phyloP scores from a whole-genome alignment of 2,329 filamentous ascomycete genomes.

The Rutstroemia sydowiana region DNA sequence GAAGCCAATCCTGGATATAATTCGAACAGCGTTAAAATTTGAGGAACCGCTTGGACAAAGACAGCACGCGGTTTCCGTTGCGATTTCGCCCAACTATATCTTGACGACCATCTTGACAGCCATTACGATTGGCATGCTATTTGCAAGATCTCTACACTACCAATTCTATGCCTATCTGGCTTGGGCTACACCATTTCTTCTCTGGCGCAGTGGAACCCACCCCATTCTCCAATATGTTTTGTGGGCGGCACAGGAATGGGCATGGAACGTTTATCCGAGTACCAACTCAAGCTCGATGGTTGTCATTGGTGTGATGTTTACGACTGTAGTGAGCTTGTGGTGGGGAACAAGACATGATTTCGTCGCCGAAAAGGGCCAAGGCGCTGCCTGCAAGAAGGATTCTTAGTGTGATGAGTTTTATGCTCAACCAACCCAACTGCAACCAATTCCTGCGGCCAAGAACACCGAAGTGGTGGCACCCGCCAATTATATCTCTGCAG shows the following conservation, averaged over 20 bases:
- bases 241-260: conserved; percentile 63
- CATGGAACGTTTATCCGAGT: conserved; percentile 69
- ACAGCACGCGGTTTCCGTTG: conserved; percentile 41
- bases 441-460: too few species aligned
- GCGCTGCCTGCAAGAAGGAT: conserved; percentile 20
- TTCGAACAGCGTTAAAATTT: conserved; percentile 22
- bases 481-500: too few species aligned
- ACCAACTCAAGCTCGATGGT: conserved; percentile 53
- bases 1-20: conserved; percentile 40
- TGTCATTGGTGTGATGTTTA: conserved; percentile 64
- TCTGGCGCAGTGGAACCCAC: conserved; percentile 58
- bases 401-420: conserved; percentile 17
- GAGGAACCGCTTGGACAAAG: conserved; percentile 32
- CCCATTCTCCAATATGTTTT: conserved; percentile 49
- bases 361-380: conserved; percentile 21
- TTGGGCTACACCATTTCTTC: conserved; percentile 64
- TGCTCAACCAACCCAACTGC: too few species aligned
- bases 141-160: conserved; percentile 65
- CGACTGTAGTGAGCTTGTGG: conserved; percentile 46
- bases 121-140: conserved; percentile 61
- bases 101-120: conserved; percentile 55
- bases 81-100: conserved; percentile 52
- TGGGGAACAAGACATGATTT: conserved; percentile 32
- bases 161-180: conserved; percentile 69
- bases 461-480: too few species aligned